Evolutionary conservation across 2,329 filamentous ascomycete genomes (phyloP).

Genomic region (Colletotrichum lini): DNA sequence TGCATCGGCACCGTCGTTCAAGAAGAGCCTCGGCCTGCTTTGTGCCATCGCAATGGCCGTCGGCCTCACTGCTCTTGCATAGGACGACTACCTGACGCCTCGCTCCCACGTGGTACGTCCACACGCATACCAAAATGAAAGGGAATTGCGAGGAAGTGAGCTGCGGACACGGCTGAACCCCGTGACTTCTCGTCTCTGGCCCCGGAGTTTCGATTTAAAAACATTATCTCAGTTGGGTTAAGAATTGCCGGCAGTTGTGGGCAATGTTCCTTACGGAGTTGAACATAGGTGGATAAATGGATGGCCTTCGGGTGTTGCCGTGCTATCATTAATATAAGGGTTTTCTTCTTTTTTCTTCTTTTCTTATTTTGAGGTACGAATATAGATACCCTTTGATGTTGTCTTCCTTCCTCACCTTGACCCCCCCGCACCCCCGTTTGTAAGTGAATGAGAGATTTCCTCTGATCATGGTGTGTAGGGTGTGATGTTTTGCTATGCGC

Average conservation of each 20-base stretch:
- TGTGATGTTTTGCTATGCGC: not conserved
- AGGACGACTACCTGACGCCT: not conserved
- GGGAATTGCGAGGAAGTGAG: not conserved
- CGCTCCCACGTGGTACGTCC: not conserved
- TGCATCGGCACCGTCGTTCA: constrained; percentile 45
- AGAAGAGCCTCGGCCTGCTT: constrained; percentile 47
- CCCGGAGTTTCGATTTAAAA: constrained; percentile 7
- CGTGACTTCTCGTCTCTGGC: not conserved
- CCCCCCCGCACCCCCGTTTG: too few relatives aligned
- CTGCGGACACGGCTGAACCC: not conserved
- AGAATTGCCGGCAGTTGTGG: constrained; percentile 36
- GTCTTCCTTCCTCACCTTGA: not conserved
- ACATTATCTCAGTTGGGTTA: constrained; percentile 8
- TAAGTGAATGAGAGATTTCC: not conserved
- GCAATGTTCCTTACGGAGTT: constrained; percentile 21
- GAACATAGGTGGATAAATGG: constrained; percentile 20
- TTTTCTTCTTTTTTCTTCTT: too few relatives aligned
- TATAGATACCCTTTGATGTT: constrained; percentile 10
- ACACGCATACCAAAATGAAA: not conserved
- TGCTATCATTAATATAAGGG: constrained; percentile 16
- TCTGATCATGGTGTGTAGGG: constrained; percentile 1
- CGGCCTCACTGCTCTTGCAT: constrained; percentile 36
- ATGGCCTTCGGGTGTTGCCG: constrained; percentile 17
- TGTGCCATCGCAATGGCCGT: constrained; percentile 48
- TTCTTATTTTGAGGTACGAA: constrained; percentile 31